A percentile compares a stretch with the other conserved stretches of the same genome.
Evolutionary conservation across 805 yeast species (phyloP).

Genomic region (Kodamaea jinghongensis): DNA sequence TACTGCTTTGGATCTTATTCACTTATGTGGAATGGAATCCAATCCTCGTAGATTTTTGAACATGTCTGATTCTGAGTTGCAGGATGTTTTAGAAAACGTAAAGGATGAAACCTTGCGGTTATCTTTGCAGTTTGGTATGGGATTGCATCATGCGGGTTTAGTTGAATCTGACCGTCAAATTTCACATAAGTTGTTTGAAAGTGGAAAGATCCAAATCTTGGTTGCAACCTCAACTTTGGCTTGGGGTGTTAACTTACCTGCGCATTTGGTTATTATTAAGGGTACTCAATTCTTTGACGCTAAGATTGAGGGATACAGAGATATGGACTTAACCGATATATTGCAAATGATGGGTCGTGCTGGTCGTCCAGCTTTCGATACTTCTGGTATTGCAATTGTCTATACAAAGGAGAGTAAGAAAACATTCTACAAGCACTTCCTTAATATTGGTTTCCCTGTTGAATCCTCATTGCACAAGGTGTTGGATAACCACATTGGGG

Average conservation of each 20-base stretch:
- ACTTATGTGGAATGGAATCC: conserved; percentile 74
- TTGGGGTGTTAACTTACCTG: conserved; percentile 85
- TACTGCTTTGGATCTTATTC: conserved; percentile 75
- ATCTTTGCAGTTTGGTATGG: conserved; percentile 76
- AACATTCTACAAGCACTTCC: conserved; percentile 71
- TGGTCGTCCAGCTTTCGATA: conserved; percentile 78
- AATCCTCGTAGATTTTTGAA: conserved; percentile 69
- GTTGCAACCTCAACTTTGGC: conserved; percentile 83
- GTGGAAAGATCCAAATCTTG: conserved; percentile 67
- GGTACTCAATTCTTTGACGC: conserved; percentile 70
- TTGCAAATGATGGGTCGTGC: conserved; percentile 78
- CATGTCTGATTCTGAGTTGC: conserved; percentile 64
- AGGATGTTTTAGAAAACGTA: conserved; percentile 48
- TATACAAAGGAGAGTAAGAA: conserved; percentile 75
- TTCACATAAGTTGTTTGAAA: conserved; percentile 67
- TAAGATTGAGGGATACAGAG: conserved; percentile 65
- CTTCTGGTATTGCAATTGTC: conserved; percentile 73
- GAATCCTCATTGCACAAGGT: conserved; percentile 76
- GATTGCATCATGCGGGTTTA: conserved; percentile 79
- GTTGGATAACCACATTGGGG: conserved; percentile 77
- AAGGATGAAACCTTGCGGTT: conserved; percentile 80
- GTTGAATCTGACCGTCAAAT: conserved; percentile 70
- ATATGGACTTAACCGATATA: conserved; percentile 81
- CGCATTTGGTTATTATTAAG: conserved; percentile 73
- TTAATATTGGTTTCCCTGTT: conserved; percentile 79